Conservation (phyloP, 2,329 filamentous ascomycete species). For the Cercospora sp. region DNA sequence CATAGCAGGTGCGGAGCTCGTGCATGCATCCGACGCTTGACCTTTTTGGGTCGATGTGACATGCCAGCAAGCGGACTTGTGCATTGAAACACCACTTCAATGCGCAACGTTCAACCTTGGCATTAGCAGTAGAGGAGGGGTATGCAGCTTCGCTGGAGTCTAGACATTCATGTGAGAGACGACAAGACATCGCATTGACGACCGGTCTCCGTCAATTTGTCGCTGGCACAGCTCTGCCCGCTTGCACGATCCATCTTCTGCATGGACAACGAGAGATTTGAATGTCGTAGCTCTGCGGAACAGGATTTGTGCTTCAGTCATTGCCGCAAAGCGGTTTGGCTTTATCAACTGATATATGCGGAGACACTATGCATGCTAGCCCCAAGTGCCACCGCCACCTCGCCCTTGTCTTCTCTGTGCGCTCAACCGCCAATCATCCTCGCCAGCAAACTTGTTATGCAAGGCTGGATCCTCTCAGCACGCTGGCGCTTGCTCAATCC, state of each 20-base stretch:
- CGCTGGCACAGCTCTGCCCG: not conserved
- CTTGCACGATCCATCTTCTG: not conserved
- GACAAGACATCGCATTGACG: not conserved
- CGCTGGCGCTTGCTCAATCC: slow-evolving; percentile 82
- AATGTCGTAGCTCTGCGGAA: not conserved
- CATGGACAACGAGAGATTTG: not conserved
- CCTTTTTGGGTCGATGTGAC: not conserved
- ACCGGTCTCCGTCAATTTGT: not conserved
- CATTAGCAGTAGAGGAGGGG: not conserved
- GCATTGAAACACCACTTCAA: not conserved
- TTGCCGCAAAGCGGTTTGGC: not conserved
- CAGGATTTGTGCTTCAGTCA: not conserved
- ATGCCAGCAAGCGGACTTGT: not conserved
- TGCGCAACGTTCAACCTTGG: too few relatives aligned
- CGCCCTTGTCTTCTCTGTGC: slow-evolving; percentile 83
- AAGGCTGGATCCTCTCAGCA: slow-evolving; percentile 90
- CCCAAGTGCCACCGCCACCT: slow-evolving; percentile 93
- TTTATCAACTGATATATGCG: not conserved
- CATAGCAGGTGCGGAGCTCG: not conserved
- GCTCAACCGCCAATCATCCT: slow-evolving; percentile 93
- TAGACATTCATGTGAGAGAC: not conserved
- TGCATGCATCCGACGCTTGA: slow-evolving; percentile 7
- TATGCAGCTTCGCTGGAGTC: not conserved
- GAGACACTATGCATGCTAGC: slow-evolving; percentile 47
- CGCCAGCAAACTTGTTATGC: slow-evolving; percentile 87